phyloP scores from a whole-genome alignment of 148 eudicot species.

The Beta vulgaris region DNA sequence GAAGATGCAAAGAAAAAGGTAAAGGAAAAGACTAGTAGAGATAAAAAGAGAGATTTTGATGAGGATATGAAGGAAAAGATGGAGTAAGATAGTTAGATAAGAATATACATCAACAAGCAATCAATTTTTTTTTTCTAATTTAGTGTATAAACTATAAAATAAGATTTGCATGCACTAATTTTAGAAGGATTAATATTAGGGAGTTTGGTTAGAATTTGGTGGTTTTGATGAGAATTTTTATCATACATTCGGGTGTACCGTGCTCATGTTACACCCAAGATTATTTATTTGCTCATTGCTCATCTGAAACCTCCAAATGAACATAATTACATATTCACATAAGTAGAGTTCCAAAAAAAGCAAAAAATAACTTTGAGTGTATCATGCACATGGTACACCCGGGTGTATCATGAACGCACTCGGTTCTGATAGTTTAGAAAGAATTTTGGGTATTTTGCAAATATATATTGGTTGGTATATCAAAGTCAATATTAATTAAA shows the following conservation, averaged over 20 bases:
- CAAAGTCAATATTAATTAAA: slow-evolving; percentile 6
- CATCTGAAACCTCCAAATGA: no score
- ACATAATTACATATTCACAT: no score
- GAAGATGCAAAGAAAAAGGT: slow-evolving; percentile 20
- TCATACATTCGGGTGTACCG: no score
- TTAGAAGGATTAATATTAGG: slow-evolving; percentile 16
- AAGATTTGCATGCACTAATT: slow-evolving; percentile 1
- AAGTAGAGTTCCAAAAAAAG: no score
- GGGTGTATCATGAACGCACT: no score
- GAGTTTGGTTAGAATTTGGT: slow-evolving; percentile 31
- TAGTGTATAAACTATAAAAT: not conserved
- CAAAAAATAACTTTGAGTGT: no score
- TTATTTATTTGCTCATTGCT: no score
- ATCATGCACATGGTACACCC: no score
- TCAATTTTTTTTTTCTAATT: not conserved
- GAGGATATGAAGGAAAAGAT: slow-evolving; percentile 22
- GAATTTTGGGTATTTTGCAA: no score
- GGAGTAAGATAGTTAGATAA: slow-evolving; percentile 47
- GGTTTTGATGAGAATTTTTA: slow-evolving; percentile 2
- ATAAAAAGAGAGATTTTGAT: slow-evolving; percentile 9
- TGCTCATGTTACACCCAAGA: no score
- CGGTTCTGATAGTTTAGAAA: no score
- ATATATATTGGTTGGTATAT: slow-evolving; percentile 11
- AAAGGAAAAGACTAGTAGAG: slow-evolving; percentile 10
- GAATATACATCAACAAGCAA: slow-evolving; percentile 38